Conservation (phyloP, 2,329 filamentous ascomycete species). For the Mycosphaerella arachidis region DNA sequence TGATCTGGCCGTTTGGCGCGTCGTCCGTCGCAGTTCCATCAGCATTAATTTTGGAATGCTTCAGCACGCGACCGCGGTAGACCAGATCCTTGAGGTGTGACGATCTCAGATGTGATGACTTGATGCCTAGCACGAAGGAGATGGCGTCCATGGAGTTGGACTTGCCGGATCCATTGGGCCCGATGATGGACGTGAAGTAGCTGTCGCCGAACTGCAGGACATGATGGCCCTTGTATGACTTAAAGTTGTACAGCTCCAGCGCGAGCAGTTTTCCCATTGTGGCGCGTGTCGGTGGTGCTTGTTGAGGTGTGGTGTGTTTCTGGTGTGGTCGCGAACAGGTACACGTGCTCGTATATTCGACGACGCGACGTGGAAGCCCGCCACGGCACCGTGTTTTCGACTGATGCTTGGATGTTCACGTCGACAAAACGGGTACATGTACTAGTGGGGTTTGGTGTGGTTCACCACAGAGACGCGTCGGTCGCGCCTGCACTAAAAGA, state of each 20-base stretch:
- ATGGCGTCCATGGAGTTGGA: constrained; percentile 99
- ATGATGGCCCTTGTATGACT: constrained; percentile 98
- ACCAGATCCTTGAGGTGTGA: constrained; percentile 90
- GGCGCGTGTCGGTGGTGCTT: constrained; percentile 17
- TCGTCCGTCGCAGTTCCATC: constrained; percentile 67
- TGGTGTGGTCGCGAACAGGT: neutral
- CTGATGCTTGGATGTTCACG: too few relatives aligned
- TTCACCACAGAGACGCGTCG: too few relatives aligned
- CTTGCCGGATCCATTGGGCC: constrained; percentile 98
- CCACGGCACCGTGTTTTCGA: neutral
- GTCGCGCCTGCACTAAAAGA: too few relatives aligned
- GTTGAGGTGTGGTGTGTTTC: neutral
- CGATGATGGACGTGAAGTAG: constrained; percentile 98
- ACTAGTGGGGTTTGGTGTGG: too few relatives aligned
- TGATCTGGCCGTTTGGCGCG: constrained; percentile 29
- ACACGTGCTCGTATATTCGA: neutral
- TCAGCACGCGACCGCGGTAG: constrained; percentile 89
- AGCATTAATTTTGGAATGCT: constrained; percentile 86
- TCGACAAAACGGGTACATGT: too few relatives aligned
- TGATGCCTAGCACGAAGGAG: constrained; percentile 96
- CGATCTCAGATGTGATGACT: constrained; percentile 95
- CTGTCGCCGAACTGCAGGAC: constrained; percentile 91
- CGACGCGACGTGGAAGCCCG: neutral
- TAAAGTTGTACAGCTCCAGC: constrained; percentile 97
- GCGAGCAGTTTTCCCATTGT: constrained; percentile 94